Conservation (phyloP, 257 asterid genomes). For the Galeopsis tetrahit region DNA sequence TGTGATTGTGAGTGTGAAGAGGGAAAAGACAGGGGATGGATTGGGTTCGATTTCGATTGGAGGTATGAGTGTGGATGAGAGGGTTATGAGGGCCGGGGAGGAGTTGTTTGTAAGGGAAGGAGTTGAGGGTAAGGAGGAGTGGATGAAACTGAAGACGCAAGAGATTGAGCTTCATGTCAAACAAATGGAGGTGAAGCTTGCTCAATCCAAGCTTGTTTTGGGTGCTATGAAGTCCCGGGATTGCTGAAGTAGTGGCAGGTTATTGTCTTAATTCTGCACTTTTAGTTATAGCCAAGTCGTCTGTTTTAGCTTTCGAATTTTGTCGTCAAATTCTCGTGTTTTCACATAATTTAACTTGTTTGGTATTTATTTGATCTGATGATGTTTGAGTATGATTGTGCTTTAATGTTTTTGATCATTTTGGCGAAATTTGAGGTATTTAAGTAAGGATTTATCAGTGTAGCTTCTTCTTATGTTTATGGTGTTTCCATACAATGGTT, state of each 20-base stretch:
- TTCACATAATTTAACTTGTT: slow-evolving; percentile 2
- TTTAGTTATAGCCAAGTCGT: background rate
- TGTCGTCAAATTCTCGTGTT: background rate
- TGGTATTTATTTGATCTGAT: background rate
- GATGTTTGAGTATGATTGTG: background rate
- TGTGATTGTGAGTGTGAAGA: slow-evolving; percentile 22
- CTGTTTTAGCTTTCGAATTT: background rate
- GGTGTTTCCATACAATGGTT: no score
- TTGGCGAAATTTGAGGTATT: background rate
- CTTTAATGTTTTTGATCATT: background rate
- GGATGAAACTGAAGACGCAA: slow-evolving; percentile 41
- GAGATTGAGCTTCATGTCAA: slow-evolving; percentile 40
- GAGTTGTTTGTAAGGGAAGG: slow-evolving; percentile 39
- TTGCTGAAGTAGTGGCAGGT: slow-evolving; percentile 18
- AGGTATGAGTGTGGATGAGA: slow-evolving; percentile 40
- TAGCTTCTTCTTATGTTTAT: background rate
- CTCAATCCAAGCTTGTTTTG: slow-evolving; percentile 45
- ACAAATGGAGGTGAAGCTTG: slow-evolving; percentile 42
- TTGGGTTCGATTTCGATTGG: background rate
- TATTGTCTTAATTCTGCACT: background rate
- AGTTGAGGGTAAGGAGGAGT: slow-evolving; percentile 42
- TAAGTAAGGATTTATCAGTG: background rate
- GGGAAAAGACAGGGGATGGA: slow-evolving; percentile 6
- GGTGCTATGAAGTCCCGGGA: slow-evolving; percentile 33
- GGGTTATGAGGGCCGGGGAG: slow-evolving; percentile 41